A percentile compares a stretch with the other conserved stretches of the same genome.
These are phyloP conservation scores for Candida anutae DNA, from an alignment of 1,139 yeast genomes.

Conservation along the genomic window DNA sequence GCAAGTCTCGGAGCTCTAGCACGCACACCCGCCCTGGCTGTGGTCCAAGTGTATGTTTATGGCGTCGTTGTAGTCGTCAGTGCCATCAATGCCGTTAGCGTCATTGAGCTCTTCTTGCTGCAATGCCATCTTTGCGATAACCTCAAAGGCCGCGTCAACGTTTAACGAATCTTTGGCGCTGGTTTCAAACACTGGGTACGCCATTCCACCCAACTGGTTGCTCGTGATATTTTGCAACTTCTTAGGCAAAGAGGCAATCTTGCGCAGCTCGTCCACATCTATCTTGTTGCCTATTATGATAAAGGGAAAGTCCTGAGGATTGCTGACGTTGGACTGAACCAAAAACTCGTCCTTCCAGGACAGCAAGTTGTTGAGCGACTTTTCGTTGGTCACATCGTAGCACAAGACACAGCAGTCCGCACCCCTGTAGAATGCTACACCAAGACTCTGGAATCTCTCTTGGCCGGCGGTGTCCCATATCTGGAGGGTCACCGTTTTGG, in stretches of 20 bases:
- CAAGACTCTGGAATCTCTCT: slow-evolving; percentile 92
- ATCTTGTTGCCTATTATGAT: slow-evolving; percentile 91
- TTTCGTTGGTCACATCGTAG: slow-evolving; percentile 27
- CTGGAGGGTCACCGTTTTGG: slow-evolving; percentile 70
- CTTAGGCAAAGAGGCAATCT: slow-evolving; percentile 68
- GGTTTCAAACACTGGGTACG: slow-evolving; percentile 69
- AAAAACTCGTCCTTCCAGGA: slow-evolving; percentile 95
- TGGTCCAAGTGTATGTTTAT: slow-evolving; percentile 88
- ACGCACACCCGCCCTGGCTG: slow-evolving; percentile 70
- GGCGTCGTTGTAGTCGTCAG: slow-evolving; percentile 84
- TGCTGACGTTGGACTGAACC: slow-evolving; percentile 85
- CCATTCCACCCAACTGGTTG: slow-evolving; percentile 60
- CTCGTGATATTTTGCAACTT: slow-evolving; percentile 83
- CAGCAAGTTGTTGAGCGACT: slow-evolving; percentile 82
- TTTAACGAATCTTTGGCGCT: slow-evolving; percentile 21
- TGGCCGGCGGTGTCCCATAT: slow-evolving; percentile 99
- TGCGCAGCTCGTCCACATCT: slow-evolving; percentile 87
- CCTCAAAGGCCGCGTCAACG: slow-evolving; percentile 93
- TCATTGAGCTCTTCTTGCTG: slow-evolving; percentile 87
- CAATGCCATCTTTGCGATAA: slow-evolving; percentile 89
- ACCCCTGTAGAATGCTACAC: slow-evolving; percentile 96
- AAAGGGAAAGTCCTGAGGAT: slow-evolving; percentile 93
- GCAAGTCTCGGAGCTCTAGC: no score
- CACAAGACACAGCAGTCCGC: slow-evolving; percentile 97
- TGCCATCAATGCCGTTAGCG: slow-evolving; percentile 69